Evolutionary conservation across 2,329 filamentous ascomycete genomes (phyloP).

Genomic region (Ophiostoma pallidulum): DNA sequence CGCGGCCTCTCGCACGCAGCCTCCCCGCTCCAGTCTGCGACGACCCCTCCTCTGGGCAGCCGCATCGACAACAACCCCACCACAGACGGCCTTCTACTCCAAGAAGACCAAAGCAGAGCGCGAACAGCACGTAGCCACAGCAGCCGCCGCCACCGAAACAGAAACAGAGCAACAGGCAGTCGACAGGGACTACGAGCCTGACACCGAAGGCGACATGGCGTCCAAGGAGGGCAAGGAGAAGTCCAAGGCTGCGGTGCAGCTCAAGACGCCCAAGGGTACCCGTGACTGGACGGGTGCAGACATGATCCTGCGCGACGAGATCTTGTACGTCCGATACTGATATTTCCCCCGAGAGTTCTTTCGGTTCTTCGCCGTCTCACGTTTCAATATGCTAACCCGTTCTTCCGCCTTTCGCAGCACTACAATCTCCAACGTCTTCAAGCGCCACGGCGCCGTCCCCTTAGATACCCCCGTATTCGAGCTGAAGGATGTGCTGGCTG

Average conservation of each 20-base stretch:
- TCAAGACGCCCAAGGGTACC: slow-evolving; percentile 74
- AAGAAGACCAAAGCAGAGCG: not conserved
- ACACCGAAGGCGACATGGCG: slow-evolving; percentile 12
- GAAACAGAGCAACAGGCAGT: too few species aligned
- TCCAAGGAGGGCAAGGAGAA: slow-evolving; percentile 14
- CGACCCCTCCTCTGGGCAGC: slow-evolving; percentile 4
- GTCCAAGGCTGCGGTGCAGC: slow-evolving; percentile 26
- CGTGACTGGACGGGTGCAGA: slow-evolving; percentile 60
- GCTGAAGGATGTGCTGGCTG: slow-evolving; percentile 56
- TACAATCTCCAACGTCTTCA: slow-evolving; percentile 18
- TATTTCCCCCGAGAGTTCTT: not conserved
- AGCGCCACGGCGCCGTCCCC: slow-evolving; percentile 58
- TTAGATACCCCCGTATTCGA: slow-evolving; percentile 71
- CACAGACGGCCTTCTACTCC: not conserved
- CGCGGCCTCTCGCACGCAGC: not conserved
- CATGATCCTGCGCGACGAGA: slow-evolving; percentile 59
- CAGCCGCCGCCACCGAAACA: too few species aligned
- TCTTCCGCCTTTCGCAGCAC: slow-evolving; percentile 10
- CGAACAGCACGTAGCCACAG: not conserved
- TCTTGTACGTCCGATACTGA: slow-evolving; percentile 33
- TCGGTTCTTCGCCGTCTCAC: not conserved
- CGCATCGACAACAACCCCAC: not conserved
- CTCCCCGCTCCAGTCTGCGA: not conserved
- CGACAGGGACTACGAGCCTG: not conserved
- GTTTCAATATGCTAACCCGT: not conserved